Percentiles rank a stretch among this genome's conserved stretches.
Conservation (phyloP, 2,329 filamentous ascomycete genomes). For the Pseudocercospora fuligena region DNA sequence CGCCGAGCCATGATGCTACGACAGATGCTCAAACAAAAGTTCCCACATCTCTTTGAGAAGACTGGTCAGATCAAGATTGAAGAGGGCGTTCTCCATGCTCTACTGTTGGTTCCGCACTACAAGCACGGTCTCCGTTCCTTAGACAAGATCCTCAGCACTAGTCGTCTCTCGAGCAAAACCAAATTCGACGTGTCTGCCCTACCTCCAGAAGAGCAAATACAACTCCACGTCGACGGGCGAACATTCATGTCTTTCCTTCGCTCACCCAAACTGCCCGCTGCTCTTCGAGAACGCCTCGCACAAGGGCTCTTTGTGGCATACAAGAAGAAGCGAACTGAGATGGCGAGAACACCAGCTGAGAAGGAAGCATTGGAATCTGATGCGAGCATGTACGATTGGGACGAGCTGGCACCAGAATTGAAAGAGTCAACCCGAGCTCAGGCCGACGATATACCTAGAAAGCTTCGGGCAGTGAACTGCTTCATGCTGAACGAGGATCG, state of each 20-base stretch:
- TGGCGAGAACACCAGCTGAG: constrained; percentile 36
- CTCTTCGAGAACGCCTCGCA: constrained; percentile 41
- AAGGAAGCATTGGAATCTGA: constrained; percentile 38
- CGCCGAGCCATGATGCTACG: constrained; percentile 42
- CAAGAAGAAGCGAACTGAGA: constrained; percentile 38
- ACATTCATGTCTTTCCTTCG: constrained; percentile 43
- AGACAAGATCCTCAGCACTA: constrained; percentile 43
- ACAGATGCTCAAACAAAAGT: constrained; percentile 38
- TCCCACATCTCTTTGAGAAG: constrained; percentile 37
- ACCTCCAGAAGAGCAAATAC: constrained; percentile 43
- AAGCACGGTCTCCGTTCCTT: constrained; percentile 42
- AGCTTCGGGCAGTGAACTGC: constrained; percentile 41
- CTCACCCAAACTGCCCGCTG: constrained; percentile 39
- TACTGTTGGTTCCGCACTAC: constrained; percentile 41
- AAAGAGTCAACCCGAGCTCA: constrained; percentile 43
- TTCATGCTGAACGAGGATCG: constrained; percentile 43
- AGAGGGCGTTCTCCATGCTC: constrained; percentile 41
- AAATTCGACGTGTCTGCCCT: constrained; percentile 43
- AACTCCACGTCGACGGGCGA: constrained; percentile 42
- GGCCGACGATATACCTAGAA: constrained; percentile 44
- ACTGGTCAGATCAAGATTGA: constrained; percentile 40
- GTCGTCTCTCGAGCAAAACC: constrained; percentile 37
- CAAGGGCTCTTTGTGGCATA: constrained; percentile 42
- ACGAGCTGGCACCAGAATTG: constrained; percentile 40
- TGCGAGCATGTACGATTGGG: constrained; percentile 42